Evolutionary conservation across 2,329 filamentous ascomycete species (phyloP), one percentile per base, ranked within the genome.

Genomic region (Fusarium sp.): DNA sequence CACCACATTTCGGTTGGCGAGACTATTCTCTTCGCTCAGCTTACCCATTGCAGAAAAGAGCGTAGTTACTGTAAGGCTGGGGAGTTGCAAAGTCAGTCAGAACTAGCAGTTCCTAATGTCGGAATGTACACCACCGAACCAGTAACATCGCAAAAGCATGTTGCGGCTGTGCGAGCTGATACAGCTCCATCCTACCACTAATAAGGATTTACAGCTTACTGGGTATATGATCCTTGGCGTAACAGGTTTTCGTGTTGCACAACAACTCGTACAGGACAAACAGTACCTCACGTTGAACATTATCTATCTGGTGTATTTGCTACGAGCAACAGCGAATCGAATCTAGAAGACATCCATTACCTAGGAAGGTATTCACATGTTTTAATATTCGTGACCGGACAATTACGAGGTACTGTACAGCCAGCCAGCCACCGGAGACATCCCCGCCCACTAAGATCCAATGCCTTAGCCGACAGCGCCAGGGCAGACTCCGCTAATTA

Each of bases 141-240:
- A 70, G 57, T 46, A 30, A 69, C 60, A 40, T 65, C 23, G 35
- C n/a, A 35, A 23, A 23, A 50, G 53, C 56, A 32, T 35, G 23
- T 33, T 53, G 64, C 33, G 65, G 65, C 64, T 63, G 43, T 63
- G 64, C 25, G 49, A 42, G 56, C 42, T 61, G 54, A 61, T 67
- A 37, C 47, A 67, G 64, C 52, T 67, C 46, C 62, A 35, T 40
- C 58, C 35, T 42, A 38, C 30, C 28, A 60, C 40, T 42, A 50
- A 25, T 13, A 37, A 52, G 60, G 50, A 58, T 42, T 40, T 61
- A 35, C 43, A 50, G 37, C 32, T 42, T 32, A 33, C 50, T 38
- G 25, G 49, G 37, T 42, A 13, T 43, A 19, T 37, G 18, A 54
- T 54, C 42, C 47, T 35, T 35, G 40, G 47, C 46, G 50, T 47